phyloP scores from a whole-genome alignment of 1,284 basidiomycete genomes.

The Afroboletus lepidellus region DNA sequence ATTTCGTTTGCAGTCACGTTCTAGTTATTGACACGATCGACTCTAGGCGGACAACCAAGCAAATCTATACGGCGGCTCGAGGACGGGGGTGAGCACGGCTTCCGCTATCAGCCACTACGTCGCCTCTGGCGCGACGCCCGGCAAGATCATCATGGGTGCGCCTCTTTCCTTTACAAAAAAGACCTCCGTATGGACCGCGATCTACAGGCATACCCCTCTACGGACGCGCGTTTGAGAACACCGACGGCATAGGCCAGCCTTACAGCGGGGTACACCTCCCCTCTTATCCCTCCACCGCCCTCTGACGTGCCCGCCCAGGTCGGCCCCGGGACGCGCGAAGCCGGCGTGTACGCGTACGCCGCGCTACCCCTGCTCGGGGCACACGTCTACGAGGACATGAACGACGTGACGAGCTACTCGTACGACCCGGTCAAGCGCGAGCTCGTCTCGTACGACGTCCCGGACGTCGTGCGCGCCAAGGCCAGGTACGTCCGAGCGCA shows the following conservation, averaged over 20 bases:
- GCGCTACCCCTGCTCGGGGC: slow-evolving; percentile 67
- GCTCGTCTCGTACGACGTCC: slow-evolving; percentile 81
- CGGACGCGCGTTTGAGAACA: slow-evolving; percentile 82
- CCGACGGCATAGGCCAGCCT: slow-evolving; percentile 69
- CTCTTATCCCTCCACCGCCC: not conserved
- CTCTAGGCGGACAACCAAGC: slow-evolving; percentile 74
- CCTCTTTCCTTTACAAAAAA: not conserved
- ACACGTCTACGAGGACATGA: slow-evolving; percentile 67
- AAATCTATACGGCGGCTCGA: slow-evolving; percentile 68
- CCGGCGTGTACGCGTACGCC: slow-evolving; percentile 66
- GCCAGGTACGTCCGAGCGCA: slow-evolving; percentile 69
- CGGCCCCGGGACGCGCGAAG: slow-evolving; percentile 56
- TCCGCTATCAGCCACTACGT: slow-evolving; percentile 67
- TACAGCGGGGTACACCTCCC: slow-evolving; percentile 62
- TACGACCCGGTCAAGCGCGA: slow-evolving; percentile 67
- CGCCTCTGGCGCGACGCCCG: slow-evolving; percentile 62
- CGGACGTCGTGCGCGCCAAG: slow-evolving; percentile 71
- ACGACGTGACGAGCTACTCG: slow-evolving; percentile 75
- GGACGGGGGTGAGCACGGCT: slow-evolving; percentile 69
- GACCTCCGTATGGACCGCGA: not conserved
- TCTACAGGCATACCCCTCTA: slow-evolving; percentile 75
- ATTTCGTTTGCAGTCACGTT: not conserved
- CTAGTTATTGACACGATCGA: not conserved
- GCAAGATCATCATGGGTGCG: slow-evolving; percentile 78
- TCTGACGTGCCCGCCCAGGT: slow-evolving; percentile 43